Base-by-base conservation (phyloP, 306 rosid genomes). In the Dalbergia cochinchinensis region DNA sequence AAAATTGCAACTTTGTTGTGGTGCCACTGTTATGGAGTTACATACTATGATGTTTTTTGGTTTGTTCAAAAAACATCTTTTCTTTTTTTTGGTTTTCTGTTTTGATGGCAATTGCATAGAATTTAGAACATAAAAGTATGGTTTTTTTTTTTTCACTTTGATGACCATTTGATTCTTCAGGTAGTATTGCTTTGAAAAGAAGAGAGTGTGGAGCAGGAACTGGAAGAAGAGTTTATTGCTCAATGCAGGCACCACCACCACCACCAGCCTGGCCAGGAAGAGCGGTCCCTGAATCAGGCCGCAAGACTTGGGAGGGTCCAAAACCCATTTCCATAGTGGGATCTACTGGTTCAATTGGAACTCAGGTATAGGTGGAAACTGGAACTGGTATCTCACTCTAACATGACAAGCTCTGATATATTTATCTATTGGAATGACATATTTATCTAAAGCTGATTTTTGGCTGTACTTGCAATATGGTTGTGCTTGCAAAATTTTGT, bases 241-340 rank as follows among this genome's bases (percentile, higher is more conserved):
- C 93, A 7, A 79, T 81, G 60, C 88, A 87, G 80, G 50, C 80
- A 50, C 90, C 91, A 60, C 97, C 95, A 60, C 97, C 95, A 69
- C 98, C 97, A 50, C 94, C 99, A 26, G 99, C 98, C 5, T 95
- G 99, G 99, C 96, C 99, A 4, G 99, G 98, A 82, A 82, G 98
- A 79, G 99, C 99, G 31, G 80, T 88, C 11, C 74, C 80, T 0
- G 97, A 93, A 76, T 14, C 71, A 1, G 87, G 81, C 74, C 79
- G 71, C 54, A 83, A 80, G 87, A 84, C 84, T 54, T 91, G 96
- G 97, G 94, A 93, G 37, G 99, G 98, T 6, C 98, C 90, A 57
- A 95, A 95, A 89, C 96, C 98, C 39, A 95, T 95, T 35, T 91
- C 99, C 45, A 82, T 95, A 26, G 88, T 95, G 12, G 99, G 99